phyloP scores from a whole-genome alignment of 2,329 filamentous ascomycete species.

The Huntiella abstrusa region DNA sequence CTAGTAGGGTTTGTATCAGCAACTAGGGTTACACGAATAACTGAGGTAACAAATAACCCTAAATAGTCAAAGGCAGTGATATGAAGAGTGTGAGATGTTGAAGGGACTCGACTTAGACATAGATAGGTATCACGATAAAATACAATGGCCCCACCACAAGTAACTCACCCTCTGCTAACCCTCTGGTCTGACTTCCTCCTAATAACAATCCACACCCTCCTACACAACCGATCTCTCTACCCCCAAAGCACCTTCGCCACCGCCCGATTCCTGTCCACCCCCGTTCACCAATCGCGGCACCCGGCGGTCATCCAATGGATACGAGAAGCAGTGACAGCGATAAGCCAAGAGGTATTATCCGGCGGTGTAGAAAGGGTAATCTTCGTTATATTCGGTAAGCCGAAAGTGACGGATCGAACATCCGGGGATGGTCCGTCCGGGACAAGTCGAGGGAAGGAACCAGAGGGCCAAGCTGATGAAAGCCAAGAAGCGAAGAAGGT shows the following conservation, averaged over 20 bases:
- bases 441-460: no score
- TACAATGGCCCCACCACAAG: no score
- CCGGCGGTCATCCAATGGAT: slow-evolving; percentile 76
- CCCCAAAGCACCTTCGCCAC: slow-evolving; percentile 59
- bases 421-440: background rate
- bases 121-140: no score
- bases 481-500: background rate
- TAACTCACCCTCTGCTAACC: slow-evolving; percentile 30
- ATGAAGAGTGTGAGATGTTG: no score
- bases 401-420: slow-evolving; percentile 7
- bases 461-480: background rate
- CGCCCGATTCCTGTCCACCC: slow-evolving; percentile 63
- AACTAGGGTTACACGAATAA: no score
- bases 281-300: slow-evolving; percentile 71
- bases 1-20: no score
- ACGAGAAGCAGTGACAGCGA: slow-evolving; percentile 56
- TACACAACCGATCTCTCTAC: slow-evolving; percentile 68
- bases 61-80: no score
- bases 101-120: no score
- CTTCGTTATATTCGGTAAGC: slow-evolving; percentile 26
- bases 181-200: slow-evolving; percentile 66
- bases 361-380: slow-evolving; percentile 29
- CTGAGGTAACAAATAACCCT: no score
- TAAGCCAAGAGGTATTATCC: slow-evolving; percentile 48
- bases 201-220: slow-evolving; percentile 66